Base-by-base conservation (phyloP, 306 rosid genomes). In the Vachellia pachyceras region DNA sequence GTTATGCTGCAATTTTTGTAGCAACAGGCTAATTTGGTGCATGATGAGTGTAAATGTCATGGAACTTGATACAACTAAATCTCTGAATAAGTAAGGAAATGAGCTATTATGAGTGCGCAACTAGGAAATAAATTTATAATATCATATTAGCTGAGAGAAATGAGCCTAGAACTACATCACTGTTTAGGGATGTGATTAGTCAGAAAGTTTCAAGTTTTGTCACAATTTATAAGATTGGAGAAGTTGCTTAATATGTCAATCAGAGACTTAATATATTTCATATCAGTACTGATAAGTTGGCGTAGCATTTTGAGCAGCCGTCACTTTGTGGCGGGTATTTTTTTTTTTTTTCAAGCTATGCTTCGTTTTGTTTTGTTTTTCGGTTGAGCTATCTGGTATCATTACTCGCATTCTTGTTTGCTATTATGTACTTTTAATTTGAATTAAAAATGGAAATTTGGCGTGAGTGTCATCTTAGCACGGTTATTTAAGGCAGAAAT, bases 281-380 rank as follows among this genome's bases (percentile, higher is more conserved):
- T 42, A 4, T 40, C 49, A 35, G 25, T 22, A 2, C 61, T 41
- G 22, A 76, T 37, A 46, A 74, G 20, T 13, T 29, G 33, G 1
- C 20, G 36, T 5, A 54, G 47, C 78, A 23, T 37, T 52, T 83
- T 67, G 49, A 36, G 17, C 3, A 4, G 36, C 55, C 10, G 17
- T 77, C 22, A 10, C 33, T 50, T 41, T 10, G 23, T 29, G 68
- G 33, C 12, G 13, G 29, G n/a, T 40, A 17, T 6, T 6, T 10
- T 60, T 39, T 47, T 41, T 35, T 18, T 33, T 39, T 47, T 41
- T 22, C 22, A 40, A 49, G 17, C 54, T 50, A 67, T 55, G 3
- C 50, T 72, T 84, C 65, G 3, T 63, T 72, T 84, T 85, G 61
- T 50, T 42, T 35, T 39, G 7, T 49, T 49, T 49, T 49, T 49